Base-by-base conservation (phyloP, 768 basidiomycete genomes). In the Inosperma sp. region DNA sequence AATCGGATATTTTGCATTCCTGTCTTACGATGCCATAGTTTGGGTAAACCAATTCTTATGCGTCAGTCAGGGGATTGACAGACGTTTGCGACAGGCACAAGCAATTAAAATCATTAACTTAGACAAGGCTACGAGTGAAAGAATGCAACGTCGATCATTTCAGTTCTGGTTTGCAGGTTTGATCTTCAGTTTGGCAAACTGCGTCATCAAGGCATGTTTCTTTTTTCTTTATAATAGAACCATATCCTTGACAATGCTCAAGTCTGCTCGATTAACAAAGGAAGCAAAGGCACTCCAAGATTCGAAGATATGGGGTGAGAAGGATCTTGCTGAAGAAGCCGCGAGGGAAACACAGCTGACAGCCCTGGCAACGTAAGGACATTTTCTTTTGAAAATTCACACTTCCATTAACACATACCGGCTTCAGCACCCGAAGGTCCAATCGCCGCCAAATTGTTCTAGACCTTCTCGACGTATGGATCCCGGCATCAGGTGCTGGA, bases 81-180 rank as follows among this genome's bases (percentile, higher is more conserved):
- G 19, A 23, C 40, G 3, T n/a, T 42, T 56, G 27, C 47, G 52
- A 16, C 59, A 88, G 86, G 83, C 82, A 13, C 82, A 86, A 59
- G 58, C 78, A 23, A 72, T 86, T 55, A 86, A 83, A 60, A 79
- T 89, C 60, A 74, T 84, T 52, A 76, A 61, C 42, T 65, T 88
- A 51, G 71, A 70, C 42, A 80, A 87, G 3, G 79, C 80, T 49
- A 81, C 80, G 9, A 77, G 82, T 5, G 72, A 80, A 46, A 79
- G 71, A 58, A 70, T 88, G 13, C 70, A 77, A 52, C 84, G 80
- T 65, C 70, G 78, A 7, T 82, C 90, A 3, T 88, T 86, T 68
- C 81, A 84, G 33, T 86, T 92, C 68, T 97, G 93, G 93, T 72
- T 94, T 16, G 77, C 85, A 3, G 94, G 93, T 0, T 93, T 97